Base-by-base conservation (phyloP, 495 filamentous ascomycete genomes). In the Aspergillus bridgeri region DNA sequence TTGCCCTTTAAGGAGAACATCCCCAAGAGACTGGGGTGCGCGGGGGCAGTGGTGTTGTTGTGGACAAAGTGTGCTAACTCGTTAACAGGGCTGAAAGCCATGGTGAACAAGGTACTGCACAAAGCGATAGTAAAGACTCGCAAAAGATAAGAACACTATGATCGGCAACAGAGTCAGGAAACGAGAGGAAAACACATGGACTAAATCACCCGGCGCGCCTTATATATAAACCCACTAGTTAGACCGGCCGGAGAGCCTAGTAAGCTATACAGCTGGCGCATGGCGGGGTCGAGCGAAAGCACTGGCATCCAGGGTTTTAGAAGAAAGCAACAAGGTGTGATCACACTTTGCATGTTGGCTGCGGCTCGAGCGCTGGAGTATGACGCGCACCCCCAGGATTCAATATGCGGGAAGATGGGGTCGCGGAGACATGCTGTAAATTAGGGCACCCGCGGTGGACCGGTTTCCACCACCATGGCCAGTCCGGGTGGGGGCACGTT, bases 1-100 rank as follows among this genome's bases (percentile, higher is more conserved):
- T 85, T 89, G 42, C 89, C 88, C 69, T 87, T 89, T 46, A 95
- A 77, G 11, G 88, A 92, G 75, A 96, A 92, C 56, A 96, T 82
- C n/a, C 86, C 81, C 56, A 92, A 69, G 54, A 96, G 81, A 48
- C 81, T 80, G 27, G 80, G 78, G 51, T 83, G 75, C 46, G 75
- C 71, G 11, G 91, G 88, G 24, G 86, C 65, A 27, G 70, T 70
- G 21, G 81, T 88, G 63, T 80, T 85, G 56, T 84, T 68, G 68
- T 86, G 86, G 54, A 75, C 72, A 60, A 89, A 90, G 53, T 73
- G 69, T 52, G 77, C 82, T 49, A 72, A 76, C 66, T 77, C 57
- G 38, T 63, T 59, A 56, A 78, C 46, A 13, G 71, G 72, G 15
- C 51, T 65, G 48, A 61, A 68, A 53, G 72, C 65, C 74, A 76